Evolutionary conservation across 2,329 filamentous ascomycete genomes (phyloP), one percentile per base, ranked within the genome.

Genomic region (Aspergillus sp.): DNA sequence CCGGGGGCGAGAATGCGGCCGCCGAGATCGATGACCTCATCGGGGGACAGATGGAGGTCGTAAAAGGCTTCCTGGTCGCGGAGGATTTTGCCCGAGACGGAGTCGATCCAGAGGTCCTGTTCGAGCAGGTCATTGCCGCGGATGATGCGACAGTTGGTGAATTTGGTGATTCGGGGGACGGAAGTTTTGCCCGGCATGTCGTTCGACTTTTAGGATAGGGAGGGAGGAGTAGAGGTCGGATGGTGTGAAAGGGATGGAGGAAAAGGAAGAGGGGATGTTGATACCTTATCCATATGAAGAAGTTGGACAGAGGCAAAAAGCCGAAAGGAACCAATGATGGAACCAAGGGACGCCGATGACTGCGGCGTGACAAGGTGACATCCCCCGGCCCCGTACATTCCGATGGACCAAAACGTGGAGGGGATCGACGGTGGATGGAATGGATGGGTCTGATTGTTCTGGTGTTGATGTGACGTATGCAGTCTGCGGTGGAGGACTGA

Each of bases 61-160:
- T 78, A 78, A 52, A 85, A 81, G 52, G 81, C 78, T 57, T 83
- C 77, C 65, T 86, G 83, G 50, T 81, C 89, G 60, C 86, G 81
- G 45, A 96, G 78, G 64, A 96, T 90, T 70, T 90, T 92, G 59
- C 92, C 92, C 1, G 87, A 90, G 14, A 80, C 68, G 0, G 90
- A 88, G 70, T 88, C 91, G 55, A 96, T 85, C 91, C 91, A 96
- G n/a, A 96, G 81, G 66, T 96, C 92, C 58, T 88, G 85, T 42
- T 84, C 73, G 42, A 95, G 81, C 21, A 96, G 78, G 17, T 78
- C 66, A 58, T 87, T 80, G 60, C 83, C 84, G 64, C 84, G 85
- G 54, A 93, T 78, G 21, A 96, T 77, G 47, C 88, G 85, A 69
- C 91, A 96, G 75, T 96, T 96, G 65, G 89, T 94, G 70, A 96